Evolutionary conservation across 495 filamentous ascomycete genomes (phyloP), one percentile per base, ranked within the genome.

Genomic region (Bathelium albidoporum): DNA sequence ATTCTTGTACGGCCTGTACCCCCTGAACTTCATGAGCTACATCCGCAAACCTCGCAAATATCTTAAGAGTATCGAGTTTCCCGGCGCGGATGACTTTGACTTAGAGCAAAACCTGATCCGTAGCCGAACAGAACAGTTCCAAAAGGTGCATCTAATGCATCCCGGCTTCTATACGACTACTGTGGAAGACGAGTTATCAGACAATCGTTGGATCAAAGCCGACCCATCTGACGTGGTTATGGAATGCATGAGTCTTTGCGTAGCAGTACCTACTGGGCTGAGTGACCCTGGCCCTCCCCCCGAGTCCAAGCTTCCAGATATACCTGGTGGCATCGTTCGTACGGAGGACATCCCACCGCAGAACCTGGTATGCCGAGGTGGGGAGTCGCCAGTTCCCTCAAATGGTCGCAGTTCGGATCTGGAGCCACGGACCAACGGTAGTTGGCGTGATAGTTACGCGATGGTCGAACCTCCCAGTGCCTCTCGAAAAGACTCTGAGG

Each of bases 11-110:
- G 88, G 88, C 14, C 75, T 91, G 10, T 91, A 90, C 65, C 88
- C 88, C n/a, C 81, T 89, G 64, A 89, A 89, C 69, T 86, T 91
- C 70, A 81, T 86, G 77, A 83, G 83, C 66, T 91, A 88, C 73
- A 86, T 91, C 53, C 79, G 87, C 28, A 89, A 91, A 66, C 87
- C 88, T 2, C 81, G 87, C 39, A 81, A 84, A 68, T 89, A 85
- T 64, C 74, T 91, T 1, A 82, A 86, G 43, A 81, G 85, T 67
- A 80, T 82, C 7, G 77, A 85, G 55, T 82, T 82, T 62, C 72
- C 81, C 39, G 83, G 83, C 59, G 80, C 81, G 24, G 84, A 89
- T 31, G 84, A 87, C 49, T 78, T 90, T 49, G 87, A 90, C 66
- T 79, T 90, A 10, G 83, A 88, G 63, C 85, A 87, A 39, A 81